A percentile compares a stretch with the other conserved stretches of the same genome.
These are phyloP conservation scores for Geotrichum bryndzae DNA, from an alignment of 1,139 yeast genomes.

Conservation along the genomic window DNA sequence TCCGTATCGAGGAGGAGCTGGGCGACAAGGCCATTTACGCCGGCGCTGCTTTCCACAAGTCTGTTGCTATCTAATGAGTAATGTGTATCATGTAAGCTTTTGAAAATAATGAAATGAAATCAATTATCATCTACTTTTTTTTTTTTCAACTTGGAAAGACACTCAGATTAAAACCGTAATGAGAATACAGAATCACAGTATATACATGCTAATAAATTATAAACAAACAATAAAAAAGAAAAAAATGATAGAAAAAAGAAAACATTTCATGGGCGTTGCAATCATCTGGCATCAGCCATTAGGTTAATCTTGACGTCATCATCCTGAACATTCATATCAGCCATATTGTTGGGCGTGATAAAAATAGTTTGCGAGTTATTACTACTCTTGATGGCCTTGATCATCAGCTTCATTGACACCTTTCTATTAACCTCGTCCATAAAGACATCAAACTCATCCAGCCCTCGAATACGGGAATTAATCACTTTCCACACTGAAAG, in stretches of 20 bases:
- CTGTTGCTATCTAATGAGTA: conserved; percentile 23
- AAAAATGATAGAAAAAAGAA: neutral
- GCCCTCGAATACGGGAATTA: conserved; percentile 79
- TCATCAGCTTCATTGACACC: conserved; percentile 68
- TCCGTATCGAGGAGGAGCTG: conserved; percentile 95
- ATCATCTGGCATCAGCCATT: conserved; percentile 49
- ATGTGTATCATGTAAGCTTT: neutral
- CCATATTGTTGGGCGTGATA: conserved; percentile 91
- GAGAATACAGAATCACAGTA: neutral
- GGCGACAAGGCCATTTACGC: conserved; percentile 94
- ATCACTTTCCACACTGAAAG: conserved; percentile 90
- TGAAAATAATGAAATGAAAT: neutral
- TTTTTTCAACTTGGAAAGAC: neutral
- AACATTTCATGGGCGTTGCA: neutral
- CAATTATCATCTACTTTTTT: neutral
- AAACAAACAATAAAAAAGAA: neutral
- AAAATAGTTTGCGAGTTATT: conserved; percentile 79
- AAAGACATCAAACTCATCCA: conserved; percentile 96
- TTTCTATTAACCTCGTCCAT: conserved; percentile 93
- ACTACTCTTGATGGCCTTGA: conserved; percentile 52
- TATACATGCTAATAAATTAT: neutral
- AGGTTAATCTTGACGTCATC: conserved; percentile 64
- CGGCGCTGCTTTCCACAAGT: conserved; percentile 73
- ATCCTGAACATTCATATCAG: conserved; percentile 58
- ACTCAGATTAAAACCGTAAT: neutral